These are phyloP conservation scores for Diversispora eburnea DNA, from an alignment of 192 early-diverging fungal species.

Conservation along the genomic window DNA sequence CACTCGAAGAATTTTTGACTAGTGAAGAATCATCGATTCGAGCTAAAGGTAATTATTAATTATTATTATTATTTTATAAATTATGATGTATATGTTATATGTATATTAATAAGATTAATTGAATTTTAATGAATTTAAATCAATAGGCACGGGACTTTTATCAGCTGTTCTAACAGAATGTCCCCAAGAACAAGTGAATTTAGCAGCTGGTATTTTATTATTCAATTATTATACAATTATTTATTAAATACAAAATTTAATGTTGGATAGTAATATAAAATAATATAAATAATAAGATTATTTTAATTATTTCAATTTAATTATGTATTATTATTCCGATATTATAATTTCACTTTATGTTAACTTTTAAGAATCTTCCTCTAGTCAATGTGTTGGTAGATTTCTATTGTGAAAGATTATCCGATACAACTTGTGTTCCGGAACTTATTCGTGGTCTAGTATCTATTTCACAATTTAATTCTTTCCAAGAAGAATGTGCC, in stretches of 20 bases:
- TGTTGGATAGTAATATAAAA: neutral
- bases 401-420: slow-evolving; percentile 70
- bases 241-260: neutral
- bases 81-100: slow-evolving; percentile 13
- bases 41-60: slow-evolving; percentile 61
- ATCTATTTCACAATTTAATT: slow-evolving; percentile 58
- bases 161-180: slow-evolving; percentile 55
- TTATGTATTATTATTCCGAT: neutral
- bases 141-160: slow-evolving; percentile 59
- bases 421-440: slow-evolving; percentile 71
- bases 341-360: neutral
- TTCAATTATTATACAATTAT: neutral
- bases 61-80: neutral
- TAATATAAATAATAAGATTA: neutral
- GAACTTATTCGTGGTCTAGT: slow-evolving; percentile 58
- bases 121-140: too few relatives aligned
- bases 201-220: slow-evolving; percentile 45
- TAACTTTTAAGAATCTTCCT: neutral
- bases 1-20: slow-evolving; percentile 72
- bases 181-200: slow-evolving; percentile 46
- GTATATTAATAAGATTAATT: neutral
- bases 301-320: slow-evolving; percentile 25
- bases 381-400: slow-evolving; percentile 61
- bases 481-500: slow-evolving; percentile 56
- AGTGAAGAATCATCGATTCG: slow-evolving; percentile 81